Evolutionary conservation across 2,329 filamentous ascomycete species (phyloP), one percentile per base, ranked within the genome.

Genomic region (Fusarium xylarioides): DNA sequence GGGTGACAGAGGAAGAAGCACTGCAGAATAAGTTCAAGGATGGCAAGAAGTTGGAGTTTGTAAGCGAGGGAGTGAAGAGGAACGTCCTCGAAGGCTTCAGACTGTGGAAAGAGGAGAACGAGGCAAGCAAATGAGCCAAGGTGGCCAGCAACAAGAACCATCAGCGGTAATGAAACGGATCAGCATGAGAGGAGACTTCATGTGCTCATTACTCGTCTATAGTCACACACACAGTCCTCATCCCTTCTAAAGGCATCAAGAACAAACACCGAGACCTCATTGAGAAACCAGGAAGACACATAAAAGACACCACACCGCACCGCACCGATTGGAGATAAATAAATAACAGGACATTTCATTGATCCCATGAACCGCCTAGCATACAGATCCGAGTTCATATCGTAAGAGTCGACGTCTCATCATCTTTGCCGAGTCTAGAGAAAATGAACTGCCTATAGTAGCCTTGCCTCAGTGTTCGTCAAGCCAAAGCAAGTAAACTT

Each of bases 1-100:
- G 83, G 83, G 80, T 81, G 9, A 79, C 79, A 10, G 80, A 83
- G 76, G 77, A 79, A 30, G 81, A 85, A 67, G 79, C 79, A 6
- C 43, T 64, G 40, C 67, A 37, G 26, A 76, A 77, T 14, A 72
- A 49, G 66, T 76, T 78, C 18, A 74, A 65, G 32, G 76, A 79
- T 23, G 76, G 79, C 12, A 73, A 69, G 53, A 69, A 71, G 42
- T 60, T 84, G 34, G 75, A 78, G 18, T 78, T 83, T 64, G 79
- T 80, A 50, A 82, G 78, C 59, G 76, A 77, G 47, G 78, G 78
- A 21, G 79, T 81, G 49, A 77, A 73, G 71, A 76, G 76, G 40
- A 68, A 74, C 15, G 67, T 83, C 3, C 54, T 83, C 32, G 78
- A 82, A 23, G 81, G 77, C 9, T 83, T 83, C 60, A 71, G 80